A percentile compares a stretch with the other conserved stretches of the same genome.
Evolutionary conservation across 2,329 filamentous ascomycete genomes (phyloP).

Genomic region (Epichloe aotearoae): DNA sequence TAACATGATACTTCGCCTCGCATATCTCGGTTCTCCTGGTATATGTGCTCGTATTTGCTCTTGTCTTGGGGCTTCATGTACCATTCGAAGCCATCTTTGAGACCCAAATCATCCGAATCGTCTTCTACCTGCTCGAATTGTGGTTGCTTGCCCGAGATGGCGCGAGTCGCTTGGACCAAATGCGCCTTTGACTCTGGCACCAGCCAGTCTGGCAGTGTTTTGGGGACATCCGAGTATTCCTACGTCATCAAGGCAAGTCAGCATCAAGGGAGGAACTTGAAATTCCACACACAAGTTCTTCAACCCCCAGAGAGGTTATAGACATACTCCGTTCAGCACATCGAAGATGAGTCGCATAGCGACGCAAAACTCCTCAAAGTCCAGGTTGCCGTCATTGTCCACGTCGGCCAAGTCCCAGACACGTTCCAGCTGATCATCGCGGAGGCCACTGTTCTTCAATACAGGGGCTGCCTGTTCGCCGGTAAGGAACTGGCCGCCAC

Average conservation of each 20-base stretch:
- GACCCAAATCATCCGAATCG: slow-evolving; percentile 65
- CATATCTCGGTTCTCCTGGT: slow-evolving; percentile 78
- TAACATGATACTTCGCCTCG: slow-evolving; percentile 71
- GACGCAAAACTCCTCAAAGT: slow-evolving; percentile 99
- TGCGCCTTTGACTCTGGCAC: slow-evolving; percentile 91
- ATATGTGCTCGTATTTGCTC: slow-evolving; percentile 93
- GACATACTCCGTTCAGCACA: slow-evolving; percentile 72
- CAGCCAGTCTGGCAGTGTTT: slow-evolving; percentile 82
- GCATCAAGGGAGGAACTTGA: background rate
- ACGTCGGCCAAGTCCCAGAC: slow-evolving; percentile 98
- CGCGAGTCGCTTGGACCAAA: slow-evolving; percentile 70
- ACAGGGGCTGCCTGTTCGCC: slow-evolving; percentile 48
- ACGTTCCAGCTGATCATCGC: slow-evolving; percentile 72
- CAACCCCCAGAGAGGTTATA: background rate
- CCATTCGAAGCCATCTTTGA: slow-evolving; percentile 98
- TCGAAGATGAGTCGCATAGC: slow-evolving; percentile 98
- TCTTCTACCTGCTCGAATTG: slow-evolving; percentile 79
- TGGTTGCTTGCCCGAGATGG: slow-evolving; percentile 64
- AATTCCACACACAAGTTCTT: background rate
- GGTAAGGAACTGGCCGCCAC: slow-evolving; percentile 45
- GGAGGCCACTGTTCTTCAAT: slow-evolving; percentile 49
- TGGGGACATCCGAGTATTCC: slow-evolving; percentile 86
- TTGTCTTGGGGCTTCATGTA: slow-evolving; percentile 94
- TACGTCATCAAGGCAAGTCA: slow-evolving; percentile 20
- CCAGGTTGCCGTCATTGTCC: slow-evolving; percentile 90